Base-by-base conservation (phyloP, 2,329 filamentous ascomycete genomes). In the Nigrograna mackinnonii region DNA sequence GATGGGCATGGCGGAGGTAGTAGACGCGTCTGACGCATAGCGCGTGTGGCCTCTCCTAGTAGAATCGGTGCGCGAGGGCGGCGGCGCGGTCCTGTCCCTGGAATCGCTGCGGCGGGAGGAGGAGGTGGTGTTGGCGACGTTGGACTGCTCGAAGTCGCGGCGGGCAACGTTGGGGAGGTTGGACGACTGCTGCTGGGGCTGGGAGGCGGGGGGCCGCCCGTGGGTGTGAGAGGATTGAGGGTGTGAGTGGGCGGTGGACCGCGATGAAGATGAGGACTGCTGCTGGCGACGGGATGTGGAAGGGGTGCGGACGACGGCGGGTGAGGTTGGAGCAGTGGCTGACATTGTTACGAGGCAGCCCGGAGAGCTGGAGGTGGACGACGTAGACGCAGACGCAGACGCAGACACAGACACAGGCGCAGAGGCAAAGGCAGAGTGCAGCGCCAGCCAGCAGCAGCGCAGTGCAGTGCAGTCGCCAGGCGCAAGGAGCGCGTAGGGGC, bases 141-240 rank as follows among this genome's bases (percentile, higher is more conserved):
- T 85, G 58, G 79, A 76, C 57, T 84, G 79, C 71, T 92, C 89
- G 75, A 84, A 85, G 70, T 94, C 88, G 67, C 85, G 78, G 60
- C 86, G 83, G 43, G 77, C 75, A 55, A 80, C 76, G 62, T 72
- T 74, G 43, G 72, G 72, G 33, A 83, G 72, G 33, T 73, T 71
- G 36, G 68, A 66, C 55, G 70, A 74, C 59, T 72, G 77, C 56
- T 70, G 75, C 59, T 72, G 77, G 44, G 55, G 59, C 35, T 28
- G 24, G 7, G 31, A 33, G 41, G 46, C 48, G 49, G 54, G 46
- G 45, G 52, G 55, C 56, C 57, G 41, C 37, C 41, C 41, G 47
- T 51, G 67, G 44, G 37, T 22, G 30, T 54, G 69, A 35, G 52
- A 43, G 20, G 17, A 22, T 11, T 7, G 16, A 7, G 34, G 19